These are phyloP conservation scores for Leccinum subspadiceum DNA, from an alignment of 1,284 basidiomycete species.

Conservation along the genomic window DNA sequence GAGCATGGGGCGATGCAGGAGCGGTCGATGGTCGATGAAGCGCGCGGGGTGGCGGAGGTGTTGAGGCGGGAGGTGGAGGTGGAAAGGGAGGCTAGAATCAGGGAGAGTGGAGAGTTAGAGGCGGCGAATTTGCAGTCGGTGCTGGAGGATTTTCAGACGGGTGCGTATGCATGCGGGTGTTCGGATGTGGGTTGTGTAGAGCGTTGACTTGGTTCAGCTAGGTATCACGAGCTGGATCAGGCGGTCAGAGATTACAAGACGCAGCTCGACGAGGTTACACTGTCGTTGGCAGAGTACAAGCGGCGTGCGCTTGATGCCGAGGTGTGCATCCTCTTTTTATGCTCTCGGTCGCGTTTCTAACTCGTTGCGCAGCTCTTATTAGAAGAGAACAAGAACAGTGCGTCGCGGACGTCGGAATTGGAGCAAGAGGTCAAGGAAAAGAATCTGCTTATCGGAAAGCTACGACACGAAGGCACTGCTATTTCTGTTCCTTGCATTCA, in stretches of 20 bases:
- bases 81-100: slow-evolving; percentile 55
- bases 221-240: slow-evolving; percentile 74
- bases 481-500: background rate
- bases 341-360: slow-evolving; percentile 5
- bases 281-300: slow-evolving; percentile 82
- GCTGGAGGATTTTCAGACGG: slow-evolving; percentile 90
- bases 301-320: slow-evolving; percentile 85
- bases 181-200: background rate
- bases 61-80: slow-evolving; percentile 68
- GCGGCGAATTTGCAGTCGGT: slow-evolving; percentile 85
- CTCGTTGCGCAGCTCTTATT: slow-evolving; percentile 52
- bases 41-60: slow-evolving; percentile 52
- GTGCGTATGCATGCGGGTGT: slow-evolving; percentile 44
- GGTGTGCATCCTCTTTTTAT: slow-evolving; percentile 40
- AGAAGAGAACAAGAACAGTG: slow-evolving; percentile 71
- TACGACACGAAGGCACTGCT: slow-evolving; percentile 80
- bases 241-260: slow-evolving; percentile 81
- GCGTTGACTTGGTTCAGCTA: slow-evolving; percentile 35
- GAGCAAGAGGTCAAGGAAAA: slow-evolving; percentile 95
- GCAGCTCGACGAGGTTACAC: slow-evolving; percentile 68
- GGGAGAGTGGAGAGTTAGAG: slow-evolving; percentile 56
- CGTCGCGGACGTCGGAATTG: slow-evolving; percentile 64
- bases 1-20: slow-evolving; percentile 77
- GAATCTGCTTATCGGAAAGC: slow-evolving; percentile 85
- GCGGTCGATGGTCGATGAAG: slow-evolving; percentile 69